Percentiles rank a stretch among this genome's conserved stretches.
Evolutionary conservation across 257 asterid species (phyloP).

Genomic region (Nicotiana paniculata): DNA sequence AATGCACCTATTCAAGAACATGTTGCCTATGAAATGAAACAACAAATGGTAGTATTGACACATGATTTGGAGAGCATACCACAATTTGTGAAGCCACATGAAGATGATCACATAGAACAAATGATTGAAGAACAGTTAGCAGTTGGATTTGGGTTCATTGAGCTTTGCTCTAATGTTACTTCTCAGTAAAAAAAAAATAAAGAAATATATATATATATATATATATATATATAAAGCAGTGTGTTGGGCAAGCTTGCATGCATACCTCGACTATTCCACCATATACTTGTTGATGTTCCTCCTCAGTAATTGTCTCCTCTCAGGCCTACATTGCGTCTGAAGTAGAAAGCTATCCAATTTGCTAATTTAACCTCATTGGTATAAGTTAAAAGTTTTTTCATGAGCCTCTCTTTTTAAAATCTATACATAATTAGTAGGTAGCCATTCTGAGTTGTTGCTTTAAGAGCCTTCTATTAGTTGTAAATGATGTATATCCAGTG

Average conservation of each 20-base stretch:
- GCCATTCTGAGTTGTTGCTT: not conserved
- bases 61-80: conserved; percentile 5
- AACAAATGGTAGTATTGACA: not conserved
- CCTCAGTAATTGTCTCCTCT: not conserved
- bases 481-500: not conserved
- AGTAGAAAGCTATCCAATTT: not conserved
- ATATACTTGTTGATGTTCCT: not conserved
- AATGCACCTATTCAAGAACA: not conserved
- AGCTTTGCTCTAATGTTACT: conserved; percentile 41
- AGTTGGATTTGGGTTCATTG: conserved; percentile 60
- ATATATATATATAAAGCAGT: not conserved
- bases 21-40: not conserved
- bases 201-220: no score
- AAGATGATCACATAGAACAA: conserved; percentile 75
- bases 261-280: not conserved
- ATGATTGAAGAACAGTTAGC: conserved; percentile 61
- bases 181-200: not conserved
- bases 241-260: not conserved
- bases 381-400: not conserved
- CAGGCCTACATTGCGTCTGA: not conserved
- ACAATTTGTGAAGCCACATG: conserved; percentile 31
- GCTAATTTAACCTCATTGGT: not conserved
- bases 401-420: not conserved
- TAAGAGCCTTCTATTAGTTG: conserved; percentile 5
- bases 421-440: not conserved